These are phyloP conservation scores for Ettlia oleoabundans DNA, from an alignment of 139 green algal genomes.

Conservation along the genomic window DNA sequence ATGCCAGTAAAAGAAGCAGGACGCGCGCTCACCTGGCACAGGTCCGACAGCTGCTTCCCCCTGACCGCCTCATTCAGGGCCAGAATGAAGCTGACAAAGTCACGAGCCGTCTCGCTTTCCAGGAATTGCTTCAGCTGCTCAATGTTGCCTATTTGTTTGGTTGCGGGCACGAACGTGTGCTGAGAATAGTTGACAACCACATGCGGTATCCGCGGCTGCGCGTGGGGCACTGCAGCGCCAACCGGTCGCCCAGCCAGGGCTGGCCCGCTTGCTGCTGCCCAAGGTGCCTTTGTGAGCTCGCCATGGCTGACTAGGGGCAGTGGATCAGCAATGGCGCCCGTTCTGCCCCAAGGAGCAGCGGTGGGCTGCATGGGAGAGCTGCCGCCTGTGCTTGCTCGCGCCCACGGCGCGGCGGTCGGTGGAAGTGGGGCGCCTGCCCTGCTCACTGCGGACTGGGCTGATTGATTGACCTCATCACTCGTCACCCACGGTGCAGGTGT, in stretches of 20 bases:
- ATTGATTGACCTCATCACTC: no score
- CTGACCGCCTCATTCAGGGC: slow-evolving; percentile 75
- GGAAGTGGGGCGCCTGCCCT: no score
- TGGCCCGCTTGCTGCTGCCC: not conserved
- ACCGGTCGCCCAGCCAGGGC: slow-evolving; percentile 10
- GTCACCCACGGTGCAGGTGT: no score
- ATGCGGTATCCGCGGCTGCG: not conserved
- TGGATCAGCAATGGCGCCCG: not conserved
- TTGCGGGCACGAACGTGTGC: slow-evolving; percentile 33
- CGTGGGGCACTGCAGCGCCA: slow-evolving; percentile 31
- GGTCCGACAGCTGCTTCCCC: slow-evolving; percentile 62
- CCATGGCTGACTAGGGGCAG: slow-evolving; percentile 27
- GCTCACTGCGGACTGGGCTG: no score
- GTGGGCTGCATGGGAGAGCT: slow-evolving; percentile 18
- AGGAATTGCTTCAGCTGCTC: slow-evolving; percentile 70
- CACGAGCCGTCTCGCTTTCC: slow-evolving; percentile 39
- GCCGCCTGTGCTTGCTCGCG: no score
- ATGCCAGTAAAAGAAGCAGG: no score
- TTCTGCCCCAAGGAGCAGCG: slow-evolving; percentile 1
- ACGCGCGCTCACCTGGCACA: slow-evolving; percentile 43
- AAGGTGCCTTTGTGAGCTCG: slow-evolving; percentile 33
- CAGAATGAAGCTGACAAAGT: slow-evolving; percentile 89
- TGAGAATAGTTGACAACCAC: not conserved
- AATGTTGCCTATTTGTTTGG: slow-evolving; percentile 54
- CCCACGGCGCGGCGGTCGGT: no score